phyloP scores from a whole-genome alignment of 2,329 filamentous ascomycete genomes.

The Ophiostoma sp. region DNA sequence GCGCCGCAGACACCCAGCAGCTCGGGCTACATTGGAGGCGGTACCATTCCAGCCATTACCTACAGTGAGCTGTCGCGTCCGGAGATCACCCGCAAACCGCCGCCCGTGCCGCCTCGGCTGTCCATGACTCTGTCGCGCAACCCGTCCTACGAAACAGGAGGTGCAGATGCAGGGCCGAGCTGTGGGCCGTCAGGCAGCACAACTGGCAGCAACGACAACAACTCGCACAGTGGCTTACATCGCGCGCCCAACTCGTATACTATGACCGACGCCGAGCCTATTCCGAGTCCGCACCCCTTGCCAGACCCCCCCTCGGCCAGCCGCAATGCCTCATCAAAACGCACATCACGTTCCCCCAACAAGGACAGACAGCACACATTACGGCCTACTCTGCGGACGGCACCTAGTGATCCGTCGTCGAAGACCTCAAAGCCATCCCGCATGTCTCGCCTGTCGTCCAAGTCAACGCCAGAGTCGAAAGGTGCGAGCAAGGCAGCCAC shows the following conservation, averaged over 20 bases:
- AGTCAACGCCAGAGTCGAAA: slow-evolving; percentile 43
- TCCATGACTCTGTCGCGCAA: slow-evolving; percentile 44
- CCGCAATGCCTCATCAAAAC: slow-evolving; percentile 19
- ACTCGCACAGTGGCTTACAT: background rate
- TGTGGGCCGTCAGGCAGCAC: slow-evolving; percentile 3
- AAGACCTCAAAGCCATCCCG: slow-evolving; percentile 40
- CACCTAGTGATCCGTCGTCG: slow-evolving; percentile 39
- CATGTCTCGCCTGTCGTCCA: slow-evolving; percentile 37
- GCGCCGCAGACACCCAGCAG: slow-evolving; percentile 14
- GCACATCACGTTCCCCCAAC: slow-evolving; percentile 43
- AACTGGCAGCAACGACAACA: slow-evolving; percentile 4
- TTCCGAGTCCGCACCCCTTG: background rate
- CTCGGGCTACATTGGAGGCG: slow-evolving; percentile 66
- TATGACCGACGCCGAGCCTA: background rate
- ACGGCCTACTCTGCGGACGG: slow-evolving; percentile 55
- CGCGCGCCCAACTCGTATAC: background rate
- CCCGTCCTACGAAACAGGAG: slow-evolving; percentile 45
- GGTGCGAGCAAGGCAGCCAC: slow-evolving; percentile 60
- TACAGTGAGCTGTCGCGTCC: slow-evolving; percentile 76
- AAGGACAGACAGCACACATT: slow-evolving; percentile 55
- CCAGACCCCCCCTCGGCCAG: background rate
- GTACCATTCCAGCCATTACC: slow-evolving; percentile 73
- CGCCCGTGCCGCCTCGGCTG: slow-evolving; percentile 43
- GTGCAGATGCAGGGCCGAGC: slow-evolving; percentile 8
- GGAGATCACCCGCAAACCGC: slow-evolving; percentile 39